These are phyloP conservation scores for Cryphonectria radicalis DNA, from an alignment of 2,329 filamentous ascomycete genomes.

Conservation along the genomic window DNA sequence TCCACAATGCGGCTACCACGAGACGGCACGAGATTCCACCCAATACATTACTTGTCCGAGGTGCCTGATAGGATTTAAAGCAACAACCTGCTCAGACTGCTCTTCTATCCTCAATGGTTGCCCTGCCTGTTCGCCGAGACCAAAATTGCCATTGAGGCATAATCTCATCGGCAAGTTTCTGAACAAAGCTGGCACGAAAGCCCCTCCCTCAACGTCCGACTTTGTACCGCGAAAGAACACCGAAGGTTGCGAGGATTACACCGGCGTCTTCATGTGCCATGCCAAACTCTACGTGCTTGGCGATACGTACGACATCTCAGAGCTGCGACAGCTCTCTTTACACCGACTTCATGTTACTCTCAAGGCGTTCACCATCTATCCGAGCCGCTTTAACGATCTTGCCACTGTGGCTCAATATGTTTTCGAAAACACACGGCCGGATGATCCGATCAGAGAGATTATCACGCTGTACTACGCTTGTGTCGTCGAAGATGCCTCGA, in stretches of 20 bases:
- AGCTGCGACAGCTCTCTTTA: conserved; percentile 16
- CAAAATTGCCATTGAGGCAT: too few species aligned
- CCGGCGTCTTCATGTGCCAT: conserved; percentile 28
- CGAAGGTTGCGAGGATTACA: conserved; percentile 28
- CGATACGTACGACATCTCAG: conserved; percentile 27
- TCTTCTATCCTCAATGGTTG: neutral
- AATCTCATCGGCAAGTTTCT: conserved; percentile 2
- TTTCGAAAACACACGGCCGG: conserved; percentile 24
- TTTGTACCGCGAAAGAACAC: conserved; percentile 20
- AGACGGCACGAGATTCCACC: neutral
- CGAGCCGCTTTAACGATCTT: conserved; percentile 22
- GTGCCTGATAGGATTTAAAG: neutral
- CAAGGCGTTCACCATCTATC: conserved; percentile 23
- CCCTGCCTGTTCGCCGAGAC: neutral
- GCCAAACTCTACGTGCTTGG: conserved; percentile 29
- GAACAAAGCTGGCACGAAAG: neutral
- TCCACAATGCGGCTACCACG: neutral
- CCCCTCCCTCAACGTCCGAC: neutral
- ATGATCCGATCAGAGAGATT: conserved; percentile 24
- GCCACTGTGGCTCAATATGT: conserved; percentile 15
- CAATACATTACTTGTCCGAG: neutral
- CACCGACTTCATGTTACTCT: conserved; percentile 28
- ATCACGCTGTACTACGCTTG: conserved; percentile 28
- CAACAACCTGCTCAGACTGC: rapidly evolving
- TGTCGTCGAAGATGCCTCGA: conserved; percentile 25